These are phyloP conservation scores for Kluyveromyces siamensis DNA, from an alignment of 805 yeast species.

Conservation along the genomic window DNA sequence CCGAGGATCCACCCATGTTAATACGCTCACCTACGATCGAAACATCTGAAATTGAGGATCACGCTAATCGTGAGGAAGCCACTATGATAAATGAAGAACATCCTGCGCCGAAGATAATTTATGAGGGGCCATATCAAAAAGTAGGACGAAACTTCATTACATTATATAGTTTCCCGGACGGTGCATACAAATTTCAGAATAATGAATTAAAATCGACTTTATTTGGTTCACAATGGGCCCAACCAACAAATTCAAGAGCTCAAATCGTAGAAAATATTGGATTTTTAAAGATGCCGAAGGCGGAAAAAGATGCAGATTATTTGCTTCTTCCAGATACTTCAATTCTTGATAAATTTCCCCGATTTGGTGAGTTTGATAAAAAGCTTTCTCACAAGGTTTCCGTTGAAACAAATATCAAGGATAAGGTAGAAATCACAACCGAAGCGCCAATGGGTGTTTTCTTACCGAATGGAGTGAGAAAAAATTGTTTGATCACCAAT, in stretches of 20 bases:
- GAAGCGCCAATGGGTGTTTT: slow-evolving; percentile 70
- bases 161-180: slow-evolving; percentile 33
- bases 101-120: slow-evolving; percentile 19
- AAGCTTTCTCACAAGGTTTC: slow-evolving; percentile 34
- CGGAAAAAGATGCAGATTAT: slow-evolving; percentile 21
- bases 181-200: slow-evolving; percentile 6
- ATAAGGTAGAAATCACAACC: slow-evolving; percentile 46
- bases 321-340: slow-evolving; percentile 35
- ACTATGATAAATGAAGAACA: slow-evolving; percentile 3
- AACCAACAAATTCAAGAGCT: slow-evolving; percentile 44
- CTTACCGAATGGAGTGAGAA: slow-evolving; percentile 57
- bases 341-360: slow-evolving; percentile 33
- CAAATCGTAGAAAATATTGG: slow-evolving; percentile 44
- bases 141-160: slow-evolving; percentile 48
- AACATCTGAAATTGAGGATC: not conserved
- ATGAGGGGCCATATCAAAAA: slow-evolving; percentile 63
- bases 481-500: slow-evolving; percentile 61
- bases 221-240: slow-evolving; percentile 53
- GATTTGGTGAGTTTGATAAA: slow-evolving; percentile 50
- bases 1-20: slow-evolving; percentile 6
- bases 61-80: not conserved
- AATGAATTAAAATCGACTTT: slow-evolving; percentile 24
- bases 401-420: slow-evolving; percentile 37
- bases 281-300: slow-evolving; percentile 31
- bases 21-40: slow-evolving; percentile 1